These are phyloP conservation scores for Iberis amara DNA, from an alignment of 441 rosid species.

Conservation along the genomic window DNA sequence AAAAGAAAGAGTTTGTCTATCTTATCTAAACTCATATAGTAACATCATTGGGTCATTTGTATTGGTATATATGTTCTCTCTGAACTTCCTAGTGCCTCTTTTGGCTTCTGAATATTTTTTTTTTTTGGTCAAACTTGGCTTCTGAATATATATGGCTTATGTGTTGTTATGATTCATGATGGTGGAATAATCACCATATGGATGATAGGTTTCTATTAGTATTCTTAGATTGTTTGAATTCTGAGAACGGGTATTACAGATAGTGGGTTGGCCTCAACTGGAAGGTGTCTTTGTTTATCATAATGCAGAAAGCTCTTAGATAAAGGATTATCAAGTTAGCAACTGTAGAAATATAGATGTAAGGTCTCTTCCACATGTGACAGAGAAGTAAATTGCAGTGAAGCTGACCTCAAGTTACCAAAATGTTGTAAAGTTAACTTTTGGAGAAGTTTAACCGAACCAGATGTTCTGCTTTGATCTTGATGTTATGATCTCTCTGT, in stretches of 20 bases:
- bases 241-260: slow-evolving; percentile 64
- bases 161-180: not conserved
- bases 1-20: slow-evolving; percentile 5
- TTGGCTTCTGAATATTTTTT: not conserved
- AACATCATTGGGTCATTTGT: not conserved
- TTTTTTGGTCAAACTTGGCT: too few species aligned
- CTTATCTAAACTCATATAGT: not conserved
- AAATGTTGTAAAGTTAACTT: slow-evolving; percentile 71
- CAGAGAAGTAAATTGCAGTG: slow-evolving; percentile 62
- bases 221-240: too few species aligned
- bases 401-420: slow-evolving; percentile 73
- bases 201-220: too few species aligned
- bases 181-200: too few species aligned
- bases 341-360: slow-evolving; percentile 80
- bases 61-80: slow-evolving; percentile 18
- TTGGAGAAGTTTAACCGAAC: slow-evolving; percentile 58
- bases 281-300: slow-evolving; percentile 60
- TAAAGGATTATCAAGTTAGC: slow-evolving; percentile 68
- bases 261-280: slow-evolving; percentile 60
- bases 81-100: not conserved
- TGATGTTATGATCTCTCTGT: slow-evolving; percentile 5
- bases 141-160: not conserved
- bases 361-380: slow-evolving; percentile 73
- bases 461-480: slow-evolving; percentile 48
- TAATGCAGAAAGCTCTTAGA: slow-evolving; percentile 77